A percentile compares a stretch with the other conserved stretches of the same genome.
These are phyloP conservation scores for Zelonia costaricensis DNA, from an alignment of 208 protist species.

Conservation along the genomic window DNA sequence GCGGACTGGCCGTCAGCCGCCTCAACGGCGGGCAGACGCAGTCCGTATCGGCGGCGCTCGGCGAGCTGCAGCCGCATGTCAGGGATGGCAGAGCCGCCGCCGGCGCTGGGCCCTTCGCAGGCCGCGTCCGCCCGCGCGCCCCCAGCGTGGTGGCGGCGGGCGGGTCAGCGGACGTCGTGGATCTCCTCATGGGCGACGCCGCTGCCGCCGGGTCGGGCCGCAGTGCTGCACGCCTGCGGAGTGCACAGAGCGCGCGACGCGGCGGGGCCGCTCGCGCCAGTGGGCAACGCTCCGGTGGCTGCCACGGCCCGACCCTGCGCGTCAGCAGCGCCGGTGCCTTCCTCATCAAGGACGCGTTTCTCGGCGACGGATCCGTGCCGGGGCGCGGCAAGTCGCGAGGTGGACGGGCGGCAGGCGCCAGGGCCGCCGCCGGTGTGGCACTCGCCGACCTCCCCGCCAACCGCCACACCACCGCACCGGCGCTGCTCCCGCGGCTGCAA, in stretches of 20 bases:
- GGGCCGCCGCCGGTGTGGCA: neutral
- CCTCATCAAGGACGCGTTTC: conserved; percentile 18
- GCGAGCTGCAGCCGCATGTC: conserved; percentile 5
- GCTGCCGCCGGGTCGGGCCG: conserved; percentile 13
- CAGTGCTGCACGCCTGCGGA: conserved; percentile 17
- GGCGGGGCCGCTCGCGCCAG: too few species aligned
- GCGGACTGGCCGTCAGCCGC: conserved; percentile 17
- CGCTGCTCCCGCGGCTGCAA: conserved; percentile 37
- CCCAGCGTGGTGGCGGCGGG: too few species aligned
- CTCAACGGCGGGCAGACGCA: conserved; percentile 11
- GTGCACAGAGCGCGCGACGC: too few species aligned
- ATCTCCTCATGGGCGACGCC: neutral
- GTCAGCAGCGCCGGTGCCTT: conserved; percentile 29
- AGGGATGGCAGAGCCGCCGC: too few species aligned
- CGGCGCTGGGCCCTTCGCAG: neutral
- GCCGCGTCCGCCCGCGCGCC: too few species aligned
- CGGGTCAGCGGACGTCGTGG: neutral
- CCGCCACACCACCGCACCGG: neutral
- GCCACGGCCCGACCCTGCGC: neutral
- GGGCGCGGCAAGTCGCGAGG: neutral
- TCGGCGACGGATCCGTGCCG: conserved; percentile 1
- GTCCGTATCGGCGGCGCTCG: conserved; percentile 16
- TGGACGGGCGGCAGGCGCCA: neutral
- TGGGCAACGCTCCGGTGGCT: neutral
- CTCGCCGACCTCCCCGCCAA: neutral